phyloP scores from a whole-genome alignment of 1,284 basidiomycete species.

The Lentinula novae-zelandiae region DNA sequence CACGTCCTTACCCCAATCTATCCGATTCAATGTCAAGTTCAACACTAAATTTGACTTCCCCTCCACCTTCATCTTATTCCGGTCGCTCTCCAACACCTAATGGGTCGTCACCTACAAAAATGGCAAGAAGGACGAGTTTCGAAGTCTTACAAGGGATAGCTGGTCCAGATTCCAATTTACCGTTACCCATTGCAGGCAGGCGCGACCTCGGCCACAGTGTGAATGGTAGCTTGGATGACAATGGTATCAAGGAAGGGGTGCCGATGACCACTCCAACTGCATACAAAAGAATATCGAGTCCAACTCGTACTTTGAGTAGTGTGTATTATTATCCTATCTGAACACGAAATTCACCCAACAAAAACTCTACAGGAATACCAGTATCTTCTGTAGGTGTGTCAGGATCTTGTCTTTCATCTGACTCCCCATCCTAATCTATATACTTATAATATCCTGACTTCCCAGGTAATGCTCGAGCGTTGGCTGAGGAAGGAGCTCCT shows the following conservation, averaged over 20 bases:
- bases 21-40: constrained; percentile 6
- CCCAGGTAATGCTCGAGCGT: constrained; percentile 73
- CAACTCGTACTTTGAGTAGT: constrained; percentile 77
- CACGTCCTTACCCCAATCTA: constrained; percentile 44
- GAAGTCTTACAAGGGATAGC: constrained; percentile 68
- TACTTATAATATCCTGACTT: constrained; percentile 18
- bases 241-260: constrained; percentile 67
- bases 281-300: constrained; percentile 60
- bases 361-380: constrained; percentile 60
- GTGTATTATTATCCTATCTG: constrained; percentile 31
- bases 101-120: constrained; percentile 36
- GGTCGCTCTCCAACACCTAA: constrained; percentile 27
- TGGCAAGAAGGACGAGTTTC: constrained; percentile 61
- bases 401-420: constrained; percentile 7
- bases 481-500: constrained; percentile 66
- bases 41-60: constrained; percentile 19
- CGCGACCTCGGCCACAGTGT: constrained; percentile 18
- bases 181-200: constrained; percentile 54
- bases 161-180: constrained; percentile 69
- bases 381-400: constrained; percentile 71
- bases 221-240: constrained; percentile 33
- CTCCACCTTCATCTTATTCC: constrained; percentile 33
- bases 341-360: constrained; percentile 17
- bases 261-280: constrained; percentile 51
- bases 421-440: constrained; percentile 14